Base-by-base conservation (phyloP, 1,284 basidiomycete species). In the Malassezia restricta region DNA sequence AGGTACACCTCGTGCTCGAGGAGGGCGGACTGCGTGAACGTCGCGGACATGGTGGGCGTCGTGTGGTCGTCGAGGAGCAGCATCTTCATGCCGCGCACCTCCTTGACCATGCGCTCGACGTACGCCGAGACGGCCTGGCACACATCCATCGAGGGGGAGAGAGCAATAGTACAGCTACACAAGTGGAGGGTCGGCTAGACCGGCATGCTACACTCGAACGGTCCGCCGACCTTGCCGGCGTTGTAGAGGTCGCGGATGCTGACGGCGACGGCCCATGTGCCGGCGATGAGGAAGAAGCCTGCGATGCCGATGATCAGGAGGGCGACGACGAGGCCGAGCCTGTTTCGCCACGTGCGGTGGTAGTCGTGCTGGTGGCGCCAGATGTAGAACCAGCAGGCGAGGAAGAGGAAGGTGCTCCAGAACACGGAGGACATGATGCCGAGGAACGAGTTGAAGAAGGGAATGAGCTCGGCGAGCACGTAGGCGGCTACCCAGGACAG, bases 1-100 rank as follows among this genome's bases (percentile, higher is more conserved):
- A 99, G 81, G 75, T 98, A 99, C 17, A 98, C 87, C 72, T 99
- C 90, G 64, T 96, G 88, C 3, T 87, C 82, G n/a, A 99, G 78
- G 20, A 99, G 79, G 8, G 84, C 84, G 3, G 89, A 91, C 70
- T 98, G 94, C 0, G 94, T 98, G 2, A 89, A 84, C 4, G 90
- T 87, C 7, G 95, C 79, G 2, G 91, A 96, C 9, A 98, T 85
- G 61, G 96, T 92, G 1, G 94, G 89, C n/a, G 94, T 53, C n/a
- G 92, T 98, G 72, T 95, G 87, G 24, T 83, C 80, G 74, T 99
- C 94, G 27, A 99, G 82, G 30, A 99, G 80, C 40, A 99, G 79
- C n/a, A 96, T 90, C 76, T 98, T 99, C 85, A 99, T 96, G 6
- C 87, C 82, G 3, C 60, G 41, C 43, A 90, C 86, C 51, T 83